phyloP scores from a whole-genome alignment of 2,329 filamentous ascomycete species.

The Zymoseptoria passerinii region DNA sequence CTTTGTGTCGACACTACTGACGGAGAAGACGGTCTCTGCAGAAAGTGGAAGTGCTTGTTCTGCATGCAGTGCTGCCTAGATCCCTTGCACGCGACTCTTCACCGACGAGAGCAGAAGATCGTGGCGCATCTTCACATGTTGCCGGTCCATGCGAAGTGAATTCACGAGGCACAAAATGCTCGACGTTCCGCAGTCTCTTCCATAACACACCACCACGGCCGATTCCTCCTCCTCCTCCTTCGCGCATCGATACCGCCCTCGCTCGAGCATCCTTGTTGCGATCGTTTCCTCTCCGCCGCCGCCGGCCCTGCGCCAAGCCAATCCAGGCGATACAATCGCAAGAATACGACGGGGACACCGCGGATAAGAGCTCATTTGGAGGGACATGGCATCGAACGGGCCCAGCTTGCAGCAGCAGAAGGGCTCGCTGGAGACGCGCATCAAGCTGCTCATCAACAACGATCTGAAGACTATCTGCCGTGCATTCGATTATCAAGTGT shows the following conservation, averaged over 20 bases:
- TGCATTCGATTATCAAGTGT: conserved; percentile 64
- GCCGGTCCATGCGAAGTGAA: background rate
- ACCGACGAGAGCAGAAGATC: background rate
- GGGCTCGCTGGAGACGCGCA: conserved; percentile 19
- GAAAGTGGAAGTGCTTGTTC: background rate
- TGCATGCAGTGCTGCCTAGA: background rate
- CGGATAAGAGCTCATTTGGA: background rate
- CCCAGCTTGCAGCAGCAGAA: conserved; percentile 34
- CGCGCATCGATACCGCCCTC: background rate
- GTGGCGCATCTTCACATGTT: background rate
- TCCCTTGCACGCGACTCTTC: background rate
- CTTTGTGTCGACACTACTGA: background rate
- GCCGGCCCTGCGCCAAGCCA: background rate
- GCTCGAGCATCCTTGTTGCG: background rate
- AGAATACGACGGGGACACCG: background rate
- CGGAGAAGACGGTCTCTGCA: background rate
- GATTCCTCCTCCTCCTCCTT: background rate
- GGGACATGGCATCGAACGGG: conserved; percentile 26
- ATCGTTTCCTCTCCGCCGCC: background rate
- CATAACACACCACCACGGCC: background rate
- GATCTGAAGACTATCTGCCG: conserved; percentile 71
- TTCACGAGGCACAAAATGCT: background rate
- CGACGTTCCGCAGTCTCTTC: background rate
- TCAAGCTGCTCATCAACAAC: conserved; percentile 50
- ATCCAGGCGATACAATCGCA: background rate